phyloP scores from a whole-genome alignment of 2,329 filamentous ascomycete genomes.

The Fusarium sublunatum region DNA sequence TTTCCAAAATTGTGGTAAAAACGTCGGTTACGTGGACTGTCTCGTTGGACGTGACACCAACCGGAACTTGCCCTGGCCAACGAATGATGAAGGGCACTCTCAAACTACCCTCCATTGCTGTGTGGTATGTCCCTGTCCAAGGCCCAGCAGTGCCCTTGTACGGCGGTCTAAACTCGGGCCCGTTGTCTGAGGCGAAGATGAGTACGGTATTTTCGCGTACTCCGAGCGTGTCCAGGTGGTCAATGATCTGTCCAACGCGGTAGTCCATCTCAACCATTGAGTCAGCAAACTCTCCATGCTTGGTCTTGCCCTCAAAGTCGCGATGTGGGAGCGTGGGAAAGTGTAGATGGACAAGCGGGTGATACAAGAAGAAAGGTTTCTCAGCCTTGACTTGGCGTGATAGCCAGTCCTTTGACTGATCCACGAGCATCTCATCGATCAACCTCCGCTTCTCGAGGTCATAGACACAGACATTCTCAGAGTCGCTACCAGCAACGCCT shows the following conservation, averaged over 20 bases:
- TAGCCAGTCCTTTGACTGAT: slow-evolving; percentile 49
- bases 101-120: slow-evolving; percentile 52
- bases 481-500: slow-evolving; percentile 42
- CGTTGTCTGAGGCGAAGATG: slow-evolving; percentile 53
- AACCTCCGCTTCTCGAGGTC: slow-evolving; percentile 47
- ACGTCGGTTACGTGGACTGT: slow-evolving; percentile 51
- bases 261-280: slow-evolving; percentile 52
- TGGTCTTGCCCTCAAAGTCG: slow-evolving; percentile 46
- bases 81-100: slow-evolving; percentile 52
- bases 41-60: slow-evolving; percentile 44
- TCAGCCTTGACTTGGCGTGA: slow-evolving; percentile 38
- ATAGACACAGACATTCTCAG: slow-evolving; percentile 49
- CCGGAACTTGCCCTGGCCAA: slow-evolving; percentile 49
- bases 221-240: slow-evolving; percentile 47
- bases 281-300: slow-evolving; percentile 49
- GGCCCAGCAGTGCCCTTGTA: slow-evolving; percentile 50
- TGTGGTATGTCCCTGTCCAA: slow-evolving; percentile 52
- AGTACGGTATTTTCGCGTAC: slow-evolving; percentile 49
- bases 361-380: slow-evolving; percentile 50
- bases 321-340: slow-evolving; percentile 50
- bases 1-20: slow-evolving; percentile 48
- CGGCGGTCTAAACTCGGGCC: slow-evolving; percentile 49
- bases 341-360: slow-evolving; percentile 50
- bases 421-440: slow-evolving; percentile 51
- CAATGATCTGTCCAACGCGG: slow-evolving; percentile 48